A percentile compares a stretch with the other conserved stretches of the same genome.
phyloP scores from a whole-genome alignment of 345 rosid species.

The Excoecaria cochinchinensis region DNA sequence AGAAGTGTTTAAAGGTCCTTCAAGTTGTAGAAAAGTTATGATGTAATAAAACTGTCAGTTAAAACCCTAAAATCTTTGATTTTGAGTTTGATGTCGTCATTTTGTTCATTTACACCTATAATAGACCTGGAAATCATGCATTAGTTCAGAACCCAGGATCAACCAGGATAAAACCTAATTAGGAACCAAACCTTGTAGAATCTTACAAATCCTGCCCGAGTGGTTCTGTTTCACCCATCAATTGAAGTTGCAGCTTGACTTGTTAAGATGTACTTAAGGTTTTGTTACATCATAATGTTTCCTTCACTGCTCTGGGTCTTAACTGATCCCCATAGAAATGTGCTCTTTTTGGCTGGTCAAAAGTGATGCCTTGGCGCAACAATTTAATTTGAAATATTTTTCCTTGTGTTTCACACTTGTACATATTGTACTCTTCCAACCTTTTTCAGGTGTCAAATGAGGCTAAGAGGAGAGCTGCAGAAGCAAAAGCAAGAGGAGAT shows the following conservation, averaged over 20 bases:
- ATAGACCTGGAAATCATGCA: too few species aligned
- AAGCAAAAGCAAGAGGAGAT: constrained; percentile 90
- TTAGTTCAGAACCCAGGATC: neutral
- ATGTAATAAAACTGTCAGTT: too few species aligned
- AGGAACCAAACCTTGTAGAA: neutral
- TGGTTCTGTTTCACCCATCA: neutral
- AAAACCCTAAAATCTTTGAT: too few species aligned
- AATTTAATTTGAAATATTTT: neutral
- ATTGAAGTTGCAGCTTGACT: neutral
- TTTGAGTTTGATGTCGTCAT: too few species aligned
- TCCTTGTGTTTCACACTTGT: neutral
- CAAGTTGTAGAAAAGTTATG: neutral
- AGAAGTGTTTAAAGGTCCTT: neutral
- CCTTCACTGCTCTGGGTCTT: neutral
- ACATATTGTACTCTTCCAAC: neutral
- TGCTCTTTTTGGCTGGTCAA: constrained; percentile 2
- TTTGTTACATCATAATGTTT: neutral
- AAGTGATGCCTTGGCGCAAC: neutral
- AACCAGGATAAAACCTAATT: neutral
- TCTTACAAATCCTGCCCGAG: neutral
- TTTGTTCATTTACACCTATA: too few species aligned
- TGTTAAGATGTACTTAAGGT: neutral
- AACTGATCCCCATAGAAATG: neutral
- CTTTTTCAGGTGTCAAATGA: constrained; percentile 65
- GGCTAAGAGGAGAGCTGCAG: constrained; percentile 74